These are phyloP conservation scores for Wallemia ichthyophaga DNA, from an alignment of 1,284 basidiomycete genomes.

Conservation along the genomic window DNA sequence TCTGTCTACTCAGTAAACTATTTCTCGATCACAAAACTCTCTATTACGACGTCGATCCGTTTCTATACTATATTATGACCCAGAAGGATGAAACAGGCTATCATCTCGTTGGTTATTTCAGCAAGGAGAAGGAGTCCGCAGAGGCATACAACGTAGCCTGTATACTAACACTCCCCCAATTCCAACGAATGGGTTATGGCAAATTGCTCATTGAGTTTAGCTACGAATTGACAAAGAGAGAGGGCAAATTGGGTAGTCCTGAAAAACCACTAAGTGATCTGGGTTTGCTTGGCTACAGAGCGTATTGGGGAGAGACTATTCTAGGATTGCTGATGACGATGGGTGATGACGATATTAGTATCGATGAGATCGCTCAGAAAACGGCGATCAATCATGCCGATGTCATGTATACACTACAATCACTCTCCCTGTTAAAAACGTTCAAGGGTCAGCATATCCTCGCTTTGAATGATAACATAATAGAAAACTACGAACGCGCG, in stretches of 20 bases:
- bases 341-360: conserved; percentile 44
- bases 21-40: conserved; percentile 99
- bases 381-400: conserved; percentile 91
- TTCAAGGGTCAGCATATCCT: conserved; percentile 88
- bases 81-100: conserved; percentile 68
- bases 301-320: conserved; percentile 94
- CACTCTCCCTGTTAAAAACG: conserved; percentile 36
- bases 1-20: conserved; percentile 86
- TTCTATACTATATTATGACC: conserved; percentile 97
- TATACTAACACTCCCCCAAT: conserved; percentile 87
- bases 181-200: conserved; percentile 86
- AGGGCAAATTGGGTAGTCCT: conserved; percentile 78
- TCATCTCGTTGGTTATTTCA: conserved; percentile 93
- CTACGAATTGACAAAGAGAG: conserved; percentile 89
- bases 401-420: conserved; percentile 80
- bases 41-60: conserved; percentile 98
- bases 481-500: conserved; percentile 66
- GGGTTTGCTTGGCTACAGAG: conserved; percentile 70
- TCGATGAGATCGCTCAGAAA: conserved; percentile 89
- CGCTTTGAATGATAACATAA: conserved; percentile 61
- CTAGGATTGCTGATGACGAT: conserved; percentile 49
- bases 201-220: conserved; percentile 92
- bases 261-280: conserved; percentile 94
- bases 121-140: conserved; percentile 93
- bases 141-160: conserved; percentile 98